Evolutionary conservation across 306 rosid species (phyloP).

Genomic region (Rosa lucieae): DNA sequence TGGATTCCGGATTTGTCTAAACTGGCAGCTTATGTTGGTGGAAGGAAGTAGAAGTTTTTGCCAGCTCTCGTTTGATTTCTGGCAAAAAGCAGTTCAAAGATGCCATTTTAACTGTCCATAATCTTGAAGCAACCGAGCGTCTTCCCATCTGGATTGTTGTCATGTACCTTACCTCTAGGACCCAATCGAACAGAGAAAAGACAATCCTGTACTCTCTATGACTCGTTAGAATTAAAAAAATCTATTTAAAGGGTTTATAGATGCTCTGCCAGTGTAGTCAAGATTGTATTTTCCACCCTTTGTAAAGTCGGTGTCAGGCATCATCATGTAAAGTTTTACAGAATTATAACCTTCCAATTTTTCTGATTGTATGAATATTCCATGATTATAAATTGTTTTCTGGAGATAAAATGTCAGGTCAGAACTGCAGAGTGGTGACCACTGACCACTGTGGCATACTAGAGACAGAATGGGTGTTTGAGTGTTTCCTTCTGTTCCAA

Average conservation of each 20-base stretch:
- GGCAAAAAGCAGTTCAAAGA: constrained; percentile 13
- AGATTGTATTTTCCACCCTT: not conserved
- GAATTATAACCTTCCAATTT: constrained; percentile 1
- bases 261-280: constrained; percentile 11
- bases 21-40: constrained; percentile 78
- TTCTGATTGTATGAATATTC: not conserved
- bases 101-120: not conserved
- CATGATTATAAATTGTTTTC: constrained; percentile 1
- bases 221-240: constrained; percentile 1
- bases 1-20: constrained; percentile 96
- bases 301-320: constrained; percentile 18
- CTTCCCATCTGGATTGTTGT: not conserved
- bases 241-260: not conserved
- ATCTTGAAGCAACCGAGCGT: constrained; percentile 11
- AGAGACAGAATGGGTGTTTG: not conserved
- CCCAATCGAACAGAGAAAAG: constrained; percentile 11
- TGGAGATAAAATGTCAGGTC: constrained; percentile 10
- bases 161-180: constrained; percentile 11
- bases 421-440: constrained; percentile 4
- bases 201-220: not conserved
- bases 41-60: constrained; percentile 60
- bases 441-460: not conserved
- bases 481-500: not conserved
- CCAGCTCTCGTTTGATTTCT: not conserved
- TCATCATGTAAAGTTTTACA: constrained; percentile 14